Evolutionary conservation across 768 basidiomycete genomes (phyloP), one percentile per base, ranked within the genome.

Genomic region (Mycena galericulata): DNA sequence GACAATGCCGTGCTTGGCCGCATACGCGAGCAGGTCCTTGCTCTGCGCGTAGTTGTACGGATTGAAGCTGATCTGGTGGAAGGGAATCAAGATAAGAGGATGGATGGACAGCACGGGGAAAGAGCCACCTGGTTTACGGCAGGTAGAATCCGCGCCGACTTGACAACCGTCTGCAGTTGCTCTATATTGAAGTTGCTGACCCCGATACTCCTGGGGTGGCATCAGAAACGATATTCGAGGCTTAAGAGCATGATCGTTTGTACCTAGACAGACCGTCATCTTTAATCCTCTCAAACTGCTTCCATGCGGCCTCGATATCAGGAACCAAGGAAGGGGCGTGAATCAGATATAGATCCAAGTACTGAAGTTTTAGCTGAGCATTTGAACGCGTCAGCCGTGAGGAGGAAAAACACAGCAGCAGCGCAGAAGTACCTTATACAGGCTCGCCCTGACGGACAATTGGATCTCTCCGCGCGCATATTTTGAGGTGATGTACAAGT

Each of bases 321-420:
- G 77, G 68, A 5, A 84, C 67, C 4, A 65, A 1, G 0, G 2
- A 14, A 0, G 91, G 90, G 4, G 40, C 41, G 69, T 94, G 92
- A 30, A 93, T 86, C 45, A 94, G 86, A 77, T 93, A 94, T 11
- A 94, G 78, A 73, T 94, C 91, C 6, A 94, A 79, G 36, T 87
- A 83, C 51, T 85, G 79, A 17, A 92, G 68, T 0, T 86, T 86
- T 15, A 94, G 86, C 91, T 93, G 69, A 56, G 18, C 11, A n/a
- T n/a, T n/a, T n/a, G 11, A 20, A 29, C 71, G 22, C 53, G 43
- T 30, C 65, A 50, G 50, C 65, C 22, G n/a, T n/a, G n/a, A n/a
- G 11, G 46, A 20, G 8, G 43, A 64, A 24, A 24, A 36, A 0
- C 4, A 38, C 3, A 22, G n/a, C 10, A 18, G 22, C 53, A n/a